Evolutionary conservation across 257 asterid species (phyloP), one percentile per base, ranked within the genome.

Genomic region (Euphrasia confusa): DNA sequence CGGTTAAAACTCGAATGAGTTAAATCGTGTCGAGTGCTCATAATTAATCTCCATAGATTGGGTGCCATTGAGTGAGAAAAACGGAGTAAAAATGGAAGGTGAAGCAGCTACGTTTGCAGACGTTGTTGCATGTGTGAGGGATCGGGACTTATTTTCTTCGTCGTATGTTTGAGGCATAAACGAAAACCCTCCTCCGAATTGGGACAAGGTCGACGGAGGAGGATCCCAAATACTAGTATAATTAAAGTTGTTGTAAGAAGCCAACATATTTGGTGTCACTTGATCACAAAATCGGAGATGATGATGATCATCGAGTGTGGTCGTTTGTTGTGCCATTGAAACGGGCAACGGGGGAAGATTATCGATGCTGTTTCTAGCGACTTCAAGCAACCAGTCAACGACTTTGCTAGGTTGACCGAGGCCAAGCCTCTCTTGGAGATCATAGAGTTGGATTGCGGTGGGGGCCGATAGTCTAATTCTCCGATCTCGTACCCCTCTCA

Each of bases 401-500:
- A 78, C 96, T 49, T 88, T 88, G 70, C 96, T 88, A 0, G 96
- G 96, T 52, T 88, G 96, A 75, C 66, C 75, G 4, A 88, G 75
- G 1, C 96, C 89, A n/a, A 88, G 94, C 75, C 78, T 67, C 11
- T 88, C 92, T 64, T 88, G 96, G 18, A 88, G 92, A 27, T 85
- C 95, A 64, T 85, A 88, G 63, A 88, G 80, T 65, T 80, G 89
- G 58, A 88, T 65, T 1, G 95, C 96, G 3, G 92, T 85, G 0
- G 92, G 88, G 0, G 78, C 88, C 0, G 95, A 88, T 0, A 88
- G 87, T 55, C 96, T 54, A 49, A 88, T 88, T 7, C 96, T 62
- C 0, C 96, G 75, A 61, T 88, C 95, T 54, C 92, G 71, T 14
- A 85, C 69, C 3, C 96, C 96, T 14, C 81, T 76, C 17, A 85